These are phyloP conservation scores for Xylaria scruposa DNA, from an alignment of 495 filamentous ascomycete species.

Conservation along the genomic window DNA sequence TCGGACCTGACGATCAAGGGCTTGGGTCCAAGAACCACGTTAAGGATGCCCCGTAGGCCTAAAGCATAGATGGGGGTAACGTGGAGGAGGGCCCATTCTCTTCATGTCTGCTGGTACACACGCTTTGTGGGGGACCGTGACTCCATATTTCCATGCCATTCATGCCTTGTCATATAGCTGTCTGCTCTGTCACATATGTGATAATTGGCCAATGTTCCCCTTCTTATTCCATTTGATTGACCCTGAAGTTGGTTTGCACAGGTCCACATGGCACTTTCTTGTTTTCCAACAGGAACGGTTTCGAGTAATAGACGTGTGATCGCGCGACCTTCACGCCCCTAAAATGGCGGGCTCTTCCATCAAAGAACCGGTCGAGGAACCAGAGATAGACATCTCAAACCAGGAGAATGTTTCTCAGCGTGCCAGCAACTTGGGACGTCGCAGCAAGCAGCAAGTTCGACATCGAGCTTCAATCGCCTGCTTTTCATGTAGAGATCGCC, in stretches of 20 bases:
- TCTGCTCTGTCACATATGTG: conserved; percentile 7
- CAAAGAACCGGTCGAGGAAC: conserved; percentile 6
- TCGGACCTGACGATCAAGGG: conserved; percentile 21
- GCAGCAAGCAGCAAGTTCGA: conserved; percentile 44
- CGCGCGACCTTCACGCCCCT: neutral
- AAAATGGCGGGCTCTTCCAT: conserved; percentile 16
- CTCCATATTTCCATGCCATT: conserved; percentile 21
- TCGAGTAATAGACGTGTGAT: conserved; percentile 13
- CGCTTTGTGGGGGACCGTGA: conserved; percentile 21
- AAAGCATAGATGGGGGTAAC: conserved; percentile 26
- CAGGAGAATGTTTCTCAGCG: conserved; percentile 39
- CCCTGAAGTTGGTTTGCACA: conserved; percentile 16
- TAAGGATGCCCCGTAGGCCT: conserved; percentile 1
- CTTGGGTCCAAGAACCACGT: neutral
- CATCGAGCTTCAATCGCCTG: conserved; percentile 51
- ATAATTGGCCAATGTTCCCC: conserved; percentile 24
- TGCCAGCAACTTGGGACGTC: conserved; percentile 33
- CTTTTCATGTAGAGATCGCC: conserved; percentile 55
- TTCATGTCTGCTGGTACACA: conserved; percentile 17
- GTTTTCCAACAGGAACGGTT: conserved; percentile 8
- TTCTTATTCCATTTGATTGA: conserved; percentile 10
- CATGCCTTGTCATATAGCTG: conserved; percentile 11
- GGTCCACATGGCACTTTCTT: conserved; percentile 23
- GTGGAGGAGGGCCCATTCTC: conserved; percentile 25
- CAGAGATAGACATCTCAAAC: conserved; percentile 35